A percentile compares a stretch with the other conserved stretches of the same genome.
These are phyloP conservation scores for Coelastrella sp. DNA, from an alignment of 139 green algal species.

Conservation along the genomic window DNA sequence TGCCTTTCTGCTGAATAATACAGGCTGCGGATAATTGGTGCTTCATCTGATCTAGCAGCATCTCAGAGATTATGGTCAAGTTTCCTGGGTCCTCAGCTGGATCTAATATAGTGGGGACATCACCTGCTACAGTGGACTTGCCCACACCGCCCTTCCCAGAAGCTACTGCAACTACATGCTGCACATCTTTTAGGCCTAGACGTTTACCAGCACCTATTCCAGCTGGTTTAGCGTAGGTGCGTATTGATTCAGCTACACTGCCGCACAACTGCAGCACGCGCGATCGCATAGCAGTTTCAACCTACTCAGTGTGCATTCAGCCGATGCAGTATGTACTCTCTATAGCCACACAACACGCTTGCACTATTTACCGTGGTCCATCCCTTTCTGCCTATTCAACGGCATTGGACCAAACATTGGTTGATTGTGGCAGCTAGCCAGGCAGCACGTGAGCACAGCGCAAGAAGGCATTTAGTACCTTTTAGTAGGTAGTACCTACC, in stretches of 20 bases:
- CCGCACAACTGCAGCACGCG: background rate
- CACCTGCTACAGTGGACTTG: conserved; percentile 91
- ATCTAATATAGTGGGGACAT: background rate
- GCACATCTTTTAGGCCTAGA: conserved; percentile 64
- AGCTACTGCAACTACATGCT: conserved; percentile 88
- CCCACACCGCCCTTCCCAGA: conserved; percentile 95
- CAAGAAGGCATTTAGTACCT: too few species aligned
- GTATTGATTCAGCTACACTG: background rate
- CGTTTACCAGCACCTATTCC: conserved; percentile 18
- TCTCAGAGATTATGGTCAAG: background rate
- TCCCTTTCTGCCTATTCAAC: too few species aligned
- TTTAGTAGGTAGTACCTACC: too few species aligned
- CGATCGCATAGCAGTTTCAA: background rate
- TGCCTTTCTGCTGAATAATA: too few species aligned
- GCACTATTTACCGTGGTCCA: too few species aligned
- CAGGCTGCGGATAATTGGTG: too few species aligned
- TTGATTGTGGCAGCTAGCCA: too few species aligned
- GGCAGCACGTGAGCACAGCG: too few species aligned
- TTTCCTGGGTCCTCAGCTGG: background rate
- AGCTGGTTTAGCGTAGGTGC: background rate
- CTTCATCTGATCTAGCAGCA: too few species aligned
- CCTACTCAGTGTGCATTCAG: background rate
- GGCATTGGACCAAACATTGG: too few species aligned
- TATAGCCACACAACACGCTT: too few species aligned
- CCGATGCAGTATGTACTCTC: too few species aligned